Base-by-base conservation (phyloP, 345 rosid genomes). In the Arabis alpina region DNA sequence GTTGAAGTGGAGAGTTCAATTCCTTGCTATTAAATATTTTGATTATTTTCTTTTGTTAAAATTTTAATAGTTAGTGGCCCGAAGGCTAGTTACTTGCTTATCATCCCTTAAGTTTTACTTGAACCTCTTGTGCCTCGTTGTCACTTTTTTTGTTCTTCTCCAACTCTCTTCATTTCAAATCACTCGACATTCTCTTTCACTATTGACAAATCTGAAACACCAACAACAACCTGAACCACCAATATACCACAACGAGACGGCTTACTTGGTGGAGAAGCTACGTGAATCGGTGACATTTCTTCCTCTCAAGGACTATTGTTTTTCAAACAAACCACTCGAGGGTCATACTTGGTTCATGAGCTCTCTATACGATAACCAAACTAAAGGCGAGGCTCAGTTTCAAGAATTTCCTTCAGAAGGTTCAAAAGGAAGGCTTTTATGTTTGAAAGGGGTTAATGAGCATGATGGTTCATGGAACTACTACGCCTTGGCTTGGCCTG, bases 291-390 rank as follows among this genome's bases (percentile, higher is more conserved):
- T 82, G 61, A 85, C 81, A 32, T 89, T 85, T 57, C 85, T 89
- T 65, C 90, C 88, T 0, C 85, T 89, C 12, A 87, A 87, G 56
- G 88, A 89, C 73, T 45, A 80, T 3, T 84, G 88, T 49, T 89
- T 78, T 50, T 40, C 87, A 9, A 66, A 73, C 36, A 79, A 70
- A 50, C 75, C 88, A 23, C 84, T 77, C 0, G 47, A 75, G 6
- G 96, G 88, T 48, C 90, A 87, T 72, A 87, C 90, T 0, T 89
- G 92, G 96, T 89, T 89, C 73, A 89, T 87, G 88, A 89, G 92
- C 78, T 87, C 96, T 27, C 64, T 82, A 68, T 66, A 78, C 15
- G 94, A 88, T 68, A 77, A 67, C 16, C 92, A 75, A 25, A 85
- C 83, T 12, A 80, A 83, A 59, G 89, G 83, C 0, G 89, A 79